Base-by-base conservation (phyloP, 148 eudicot genomes). In the Cornus kousa region DNA sequence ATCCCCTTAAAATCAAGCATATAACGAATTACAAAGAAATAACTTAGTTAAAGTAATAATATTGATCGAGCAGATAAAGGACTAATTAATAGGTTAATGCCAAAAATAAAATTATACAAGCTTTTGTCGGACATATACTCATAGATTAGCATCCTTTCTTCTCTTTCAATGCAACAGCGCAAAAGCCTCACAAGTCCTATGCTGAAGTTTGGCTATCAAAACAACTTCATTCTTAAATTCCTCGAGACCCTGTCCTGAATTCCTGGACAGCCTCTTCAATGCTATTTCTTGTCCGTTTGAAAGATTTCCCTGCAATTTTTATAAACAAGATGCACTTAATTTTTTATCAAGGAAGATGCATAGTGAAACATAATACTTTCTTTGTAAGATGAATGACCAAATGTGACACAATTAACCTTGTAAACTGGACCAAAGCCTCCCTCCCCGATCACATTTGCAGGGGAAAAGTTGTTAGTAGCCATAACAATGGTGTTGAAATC, bases 391-490 rank as follows among this genome's bases (percentile, higher is more conserved):
- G 12, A 48, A 48, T 48, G 12, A 8, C 53, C 53, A 28, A 28
- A 28, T 28, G 28, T 28, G 28, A 28, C 28, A 28, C 53, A 7
- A 48, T 48, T 48, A 28, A 75, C 78, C 70, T 75, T 75, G 46
- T 75, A 75, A n/a, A 75, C 78, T 5, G 78, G 70, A 33, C 78
- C 70, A 43, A 75, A 75, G 23, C 78, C 70, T 75, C 78, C 78
- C 2, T 55, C 78, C 4, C 78, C 78, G 10, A 75, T 70, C 66
- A 62, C 65, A 31, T 75, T 75, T 5, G 31, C 6, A 35, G 19
- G 46, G 59, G 32, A n/a, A 55, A 75, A 75, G 32, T 75, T 75
- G 57, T 75, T 40, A 5, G 78, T 75, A 20, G 78, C 78, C 9
- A n/a, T 50, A 39, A 55, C 70, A 53, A 75, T 35, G 13, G 19